These are phyloP conservation scores for Miamiensis avidus DNA, from an alignment of 169 alveolate species.

Conservation along the genomic window DNA sequence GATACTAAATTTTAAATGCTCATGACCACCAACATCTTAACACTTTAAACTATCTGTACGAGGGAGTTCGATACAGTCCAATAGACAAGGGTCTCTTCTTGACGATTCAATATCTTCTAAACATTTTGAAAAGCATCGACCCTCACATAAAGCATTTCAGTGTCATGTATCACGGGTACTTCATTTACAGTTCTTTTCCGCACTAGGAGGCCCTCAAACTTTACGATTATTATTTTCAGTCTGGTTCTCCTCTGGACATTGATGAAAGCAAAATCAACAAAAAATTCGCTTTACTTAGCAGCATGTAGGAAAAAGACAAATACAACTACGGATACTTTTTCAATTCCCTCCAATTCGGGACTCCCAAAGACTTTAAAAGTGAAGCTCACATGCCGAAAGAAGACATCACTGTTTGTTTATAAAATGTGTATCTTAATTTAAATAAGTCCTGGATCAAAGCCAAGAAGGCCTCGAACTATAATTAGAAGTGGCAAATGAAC, in stretches of 20 bases:
- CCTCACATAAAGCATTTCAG: constrained; percentile 1
- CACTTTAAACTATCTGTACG: not conserved
- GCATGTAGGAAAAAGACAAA: not conserved
- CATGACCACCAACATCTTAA: constrained; percentile 7
- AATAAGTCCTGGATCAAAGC: not conserved
- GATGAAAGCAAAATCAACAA: constrained; percentile 1
- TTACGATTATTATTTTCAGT: constrained; percentile 1
- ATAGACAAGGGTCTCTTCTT: constrained; percentile 14
- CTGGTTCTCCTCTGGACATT: not conserved
- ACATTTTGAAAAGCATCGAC: constrained; percentile 13
- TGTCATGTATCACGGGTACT: constrained; percentile 10
- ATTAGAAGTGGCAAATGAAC: constrained; percentile 11
- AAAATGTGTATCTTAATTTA: not conserved
- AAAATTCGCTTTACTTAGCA: not conserved
- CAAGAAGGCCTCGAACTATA: not conserved
- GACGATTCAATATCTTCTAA: constrained; percentile 4
- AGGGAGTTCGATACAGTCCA: constrained; percentile 15
- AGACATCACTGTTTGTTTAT: not conserved
- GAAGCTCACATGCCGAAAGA: not conserved
- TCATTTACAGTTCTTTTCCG: constrained; percentile 8
- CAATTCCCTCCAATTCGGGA: not conserved
- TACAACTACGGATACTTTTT: constrained; percentile 11
- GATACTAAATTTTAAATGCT: constrained; percentile 10
- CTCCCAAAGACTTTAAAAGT: not conserved
- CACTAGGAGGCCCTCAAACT: constrained; percentile 10